These are phyloP conservation scores for Cucurbita ficifolia DNA, from an alignment of 306 rosid species.

Conservation along the genomic window DNA sequence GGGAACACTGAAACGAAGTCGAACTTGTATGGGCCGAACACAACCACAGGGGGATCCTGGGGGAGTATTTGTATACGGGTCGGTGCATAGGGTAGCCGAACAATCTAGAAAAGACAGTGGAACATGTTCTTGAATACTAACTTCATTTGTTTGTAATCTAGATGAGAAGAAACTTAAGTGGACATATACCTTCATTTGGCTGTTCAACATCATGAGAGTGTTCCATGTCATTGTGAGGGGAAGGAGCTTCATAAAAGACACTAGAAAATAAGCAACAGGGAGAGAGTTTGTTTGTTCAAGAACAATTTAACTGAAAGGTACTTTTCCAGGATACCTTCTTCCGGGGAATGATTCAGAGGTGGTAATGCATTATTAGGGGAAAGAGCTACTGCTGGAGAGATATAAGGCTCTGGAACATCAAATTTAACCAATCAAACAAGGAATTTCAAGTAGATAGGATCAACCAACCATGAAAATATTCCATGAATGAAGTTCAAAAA, in stretches of 20 bases:
- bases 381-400: conserved; percentile 46
- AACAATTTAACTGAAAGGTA: background rate
- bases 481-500: background rate
- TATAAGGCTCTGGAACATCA: conserved; percentile 43
- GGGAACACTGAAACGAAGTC: conserved; percentile 56
- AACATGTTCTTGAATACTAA: background rate
- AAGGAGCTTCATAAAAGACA: conserved; percentile 36
- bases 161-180: background rate
- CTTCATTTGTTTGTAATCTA: background rate
- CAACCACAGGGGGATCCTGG: conserved; percentile 87
- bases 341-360: conserved; percentile 5
- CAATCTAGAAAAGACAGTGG: conserved; percentile 46
- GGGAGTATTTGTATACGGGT: conserved; percentile 71
- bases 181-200: conserved; percentile 65
- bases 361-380: conserved; percentile 13
- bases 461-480: background rate
- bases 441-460: background rate
- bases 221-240: conserved; percentile 16
- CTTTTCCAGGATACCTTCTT: conserved; percentile 7
- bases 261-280: conserved; percentile 4
- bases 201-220: conserved; percentile 27
- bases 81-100: conserved; percentile 43
- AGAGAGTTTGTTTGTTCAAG: background rate
- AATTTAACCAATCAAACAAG: conserved; percentile 2
- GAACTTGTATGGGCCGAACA: conserved; percentile 78